These are phyloP conservation scores for Myxozyma neglecta DNA, from an alignment of 805 yeast genomes.

Conservation along the genomic window DNA sequence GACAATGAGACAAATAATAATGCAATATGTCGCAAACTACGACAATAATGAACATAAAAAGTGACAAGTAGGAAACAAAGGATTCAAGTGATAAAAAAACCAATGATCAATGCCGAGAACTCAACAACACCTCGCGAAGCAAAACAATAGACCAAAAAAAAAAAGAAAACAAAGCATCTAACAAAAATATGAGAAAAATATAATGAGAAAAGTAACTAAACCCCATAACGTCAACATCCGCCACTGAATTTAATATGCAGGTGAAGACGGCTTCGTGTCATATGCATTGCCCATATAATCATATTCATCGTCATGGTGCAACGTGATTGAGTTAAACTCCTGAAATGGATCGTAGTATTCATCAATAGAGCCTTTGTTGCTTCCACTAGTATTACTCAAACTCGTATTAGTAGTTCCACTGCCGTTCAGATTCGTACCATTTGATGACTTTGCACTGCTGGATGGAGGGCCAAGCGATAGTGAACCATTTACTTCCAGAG, in stretches of 20 bases:
- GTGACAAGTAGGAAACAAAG: no score
- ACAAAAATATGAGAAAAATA: neutral
- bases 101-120: neutral
- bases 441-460: slow-evolving; percentile 10
- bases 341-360: slow-evolving; percentile 72
- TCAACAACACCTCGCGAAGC: slow-evolving; percentile 2
- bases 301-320: slow-evolving; percentile 65
- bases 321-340: slow-evolving; percentile 80
- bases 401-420: slow-evolving; percentile 10
- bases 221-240: neutral
- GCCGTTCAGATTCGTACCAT: neutral
- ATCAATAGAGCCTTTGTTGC: slow-evolving; percentile 36
- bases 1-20: no score
- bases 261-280: neutral
- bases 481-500: neutral
- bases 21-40: no score
- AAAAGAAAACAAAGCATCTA: no score
- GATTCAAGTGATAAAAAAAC: neutral
- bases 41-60: neutral
- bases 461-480: neutral
- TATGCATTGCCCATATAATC: slow-evolving; percentile 32
- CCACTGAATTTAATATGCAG: neutral
- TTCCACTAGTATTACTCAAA: slow-evolving; percentile 5
- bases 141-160: neutral
- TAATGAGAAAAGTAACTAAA: neutral